Conservation (phyloP, 2,329 filamentous ascomycete species). For the Verticillium nubilum region DNA sequence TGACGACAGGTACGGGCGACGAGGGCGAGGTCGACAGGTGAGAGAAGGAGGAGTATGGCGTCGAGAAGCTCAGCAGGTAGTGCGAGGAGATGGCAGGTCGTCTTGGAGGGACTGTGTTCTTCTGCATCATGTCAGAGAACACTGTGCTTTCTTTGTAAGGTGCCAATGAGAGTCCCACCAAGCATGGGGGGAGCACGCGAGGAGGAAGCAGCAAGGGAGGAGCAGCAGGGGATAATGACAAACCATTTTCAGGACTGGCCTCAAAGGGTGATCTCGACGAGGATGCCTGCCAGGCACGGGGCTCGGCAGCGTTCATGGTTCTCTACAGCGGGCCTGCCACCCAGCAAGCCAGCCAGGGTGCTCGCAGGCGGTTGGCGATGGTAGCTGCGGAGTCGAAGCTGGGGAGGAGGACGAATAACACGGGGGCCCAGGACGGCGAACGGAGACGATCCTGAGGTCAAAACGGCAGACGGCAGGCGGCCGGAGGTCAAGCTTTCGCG, state of each 20-base stretch:
- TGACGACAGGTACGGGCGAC: slow-evolving; percentile 56
- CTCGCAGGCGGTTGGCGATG: background rate
- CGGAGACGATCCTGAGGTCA: background rate
- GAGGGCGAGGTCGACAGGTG: slow-evolving; percentile 56
- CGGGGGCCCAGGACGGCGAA: background rate
- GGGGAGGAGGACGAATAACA: background rate
- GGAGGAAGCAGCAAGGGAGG: background rate
- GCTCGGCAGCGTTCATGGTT: background rate
- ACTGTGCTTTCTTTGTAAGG: background rate
- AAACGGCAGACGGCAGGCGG: background rate
- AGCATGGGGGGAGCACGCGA: background rate
- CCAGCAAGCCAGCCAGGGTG: background rate
- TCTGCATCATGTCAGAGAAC: background rate
- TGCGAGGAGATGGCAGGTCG: slow-evolving; percentile 31
- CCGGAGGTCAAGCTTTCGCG: background rate
- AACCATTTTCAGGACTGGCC: background rate
- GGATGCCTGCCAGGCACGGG: background rate
- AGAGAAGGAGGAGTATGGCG: slow-evolving; percentile 62
- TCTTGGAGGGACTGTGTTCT: background rate
- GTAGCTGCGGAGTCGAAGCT: background rate
- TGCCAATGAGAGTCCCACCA: background rate
- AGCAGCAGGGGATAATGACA: background rate
- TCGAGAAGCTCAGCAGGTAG: slow-evolving; percentile 74
- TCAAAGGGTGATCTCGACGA: background rate
- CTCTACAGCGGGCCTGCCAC: background rate